phyloP scores from a whole-genome alignment of 2,329 filamentous ascomycete genomes.

The Xylariaceae sp. region DNA sequence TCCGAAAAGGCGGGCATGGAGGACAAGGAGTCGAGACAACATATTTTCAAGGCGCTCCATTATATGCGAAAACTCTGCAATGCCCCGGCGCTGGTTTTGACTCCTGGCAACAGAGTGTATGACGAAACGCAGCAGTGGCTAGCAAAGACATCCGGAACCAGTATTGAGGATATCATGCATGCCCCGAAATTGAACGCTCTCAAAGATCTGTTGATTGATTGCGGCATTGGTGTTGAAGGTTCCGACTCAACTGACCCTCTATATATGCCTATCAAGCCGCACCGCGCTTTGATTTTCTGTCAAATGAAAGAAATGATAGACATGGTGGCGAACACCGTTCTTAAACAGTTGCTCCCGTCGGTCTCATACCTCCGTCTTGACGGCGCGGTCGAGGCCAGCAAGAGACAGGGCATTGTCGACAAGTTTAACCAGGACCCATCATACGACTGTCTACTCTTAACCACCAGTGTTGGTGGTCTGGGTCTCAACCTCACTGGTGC shows the following conservation, averaged over 20 bases:
- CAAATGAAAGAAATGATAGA: conserved; percentile 99
- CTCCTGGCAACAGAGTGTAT: conserved; percentile 86
- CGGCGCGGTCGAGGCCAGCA: conserved; percentile 84
- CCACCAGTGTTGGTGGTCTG: conserved; percentile 89
- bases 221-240: conserved; percentile 80
- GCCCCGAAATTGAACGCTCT: conserved; percentile 90
- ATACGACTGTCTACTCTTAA: conserved; percentile 89
- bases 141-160: conserved; percentile 65
- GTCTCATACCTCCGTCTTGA: conserved; percentile 94
- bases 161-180: conserved; percentile 77
- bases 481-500: conserved; percentile 94
- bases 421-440: conserved; percentile 97
- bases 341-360: conserved; percentile 84
- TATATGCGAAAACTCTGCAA: conserved; percentile 99
- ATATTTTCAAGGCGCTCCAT: conserved; percentile 97
- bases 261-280: conserved; percentile 84
- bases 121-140: conserved; percentile 80
- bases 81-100: conserved; percentile 92
- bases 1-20: conserved; percentile 75
- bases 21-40: conserved; percentile 91
- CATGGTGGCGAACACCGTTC: conserved; percentile 92
- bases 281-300: conserved; percentile 94
- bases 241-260: conserved; percentile 54
- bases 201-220: conserved; percentile 92
- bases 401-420: conserved; percentile 96